Evolutionary conservation across 176 grass and related monocot genomes (phyloP).

Genomic region (Poa pratensis): DNA sequence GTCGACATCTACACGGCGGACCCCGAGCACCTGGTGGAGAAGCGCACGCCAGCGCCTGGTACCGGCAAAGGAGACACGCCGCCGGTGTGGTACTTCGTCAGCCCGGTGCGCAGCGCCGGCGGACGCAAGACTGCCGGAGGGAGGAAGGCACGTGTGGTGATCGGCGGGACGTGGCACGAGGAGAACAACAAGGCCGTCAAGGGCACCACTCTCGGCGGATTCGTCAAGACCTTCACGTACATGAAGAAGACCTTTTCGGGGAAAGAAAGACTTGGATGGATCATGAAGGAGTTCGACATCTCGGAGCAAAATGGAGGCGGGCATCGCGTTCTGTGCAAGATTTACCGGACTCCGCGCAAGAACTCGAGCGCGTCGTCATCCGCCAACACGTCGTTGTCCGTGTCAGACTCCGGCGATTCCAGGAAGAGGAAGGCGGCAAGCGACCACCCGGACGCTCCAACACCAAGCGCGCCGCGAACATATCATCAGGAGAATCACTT

Average conservation of each 20-base stretch:
- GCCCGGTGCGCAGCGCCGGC: background rate
- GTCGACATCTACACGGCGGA: slow-evolving; percentile 2
- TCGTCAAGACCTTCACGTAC: background rate
- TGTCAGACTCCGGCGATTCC: background rate
- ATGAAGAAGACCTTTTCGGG: background rate
- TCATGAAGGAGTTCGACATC: slow-evolving; percentile 12
- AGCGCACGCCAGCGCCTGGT: background rate
- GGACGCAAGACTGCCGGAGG: background rate
- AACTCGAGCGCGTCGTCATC: background rate
- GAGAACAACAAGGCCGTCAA: background rate
- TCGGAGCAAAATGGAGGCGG: background rate
- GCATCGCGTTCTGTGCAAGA: background rate
- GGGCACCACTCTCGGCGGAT: background rate
- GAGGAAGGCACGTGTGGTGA: background rate
- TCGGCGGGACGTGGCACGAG: slow-evolving; percentile 5
- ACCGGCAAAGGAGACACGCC: background rate
- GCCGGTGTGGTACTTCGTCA: slow-evolving; percentile 25
- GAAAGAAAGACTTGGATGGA: background rate
- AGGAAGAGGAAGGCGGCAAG: background rate
- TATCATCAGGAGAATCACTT: background rate
- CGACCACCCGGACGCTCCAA: background rate
- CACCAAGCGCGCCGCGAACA: background rate
- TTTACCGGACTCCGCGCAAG: background rate
- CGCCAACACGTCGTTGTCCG: background rate
- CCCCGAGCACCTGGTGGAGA: background rate